Base-by-base conservation (phyloP, 2,329 filamentous ascomycete species). In the Aspergillus uvarum region DNA sequence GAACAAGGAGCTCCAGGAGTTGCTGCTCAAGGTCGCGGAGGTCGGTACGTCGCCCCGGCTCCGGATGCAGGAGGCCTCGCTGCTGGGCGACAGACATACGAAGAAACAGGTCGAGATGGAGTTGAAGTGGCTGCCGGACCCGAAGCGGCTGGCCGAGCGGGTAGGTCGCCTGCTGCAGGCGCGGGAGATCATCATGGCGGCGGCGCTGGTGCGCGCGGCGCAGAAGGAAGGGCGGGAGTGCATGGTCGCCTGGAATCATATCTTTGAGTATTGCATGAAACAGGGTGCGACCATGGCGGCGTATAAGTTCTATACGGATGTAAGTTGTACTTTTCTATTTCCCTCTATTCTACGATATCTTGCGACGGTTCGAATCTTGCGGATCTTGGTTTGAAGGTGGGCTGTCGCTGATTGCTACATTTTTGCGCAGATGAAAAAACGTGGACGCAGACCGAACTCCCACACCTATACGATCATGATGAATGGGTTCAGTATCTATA, bases 251-350 rank as follows among this genome's bases (percentile, higher is more conserved):
- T 99, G 94, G 93, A 98, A 98, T 75, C 85, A 90, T 70, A 76
- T 96, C 49, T 88, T 99, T 59, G 84, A 88, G 59, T 86, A 92
- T 74, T 81, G 86, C 63, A 78, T 97, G 73, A 77, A 82, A 47
- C 80, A 86, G 24, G 80, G 85, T 47, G 82, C 82, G 54, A 75
- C 92, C 35, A 82, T 82, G 61, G 78, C 81, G 21, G 93, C 90
- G 19, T 77, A 96, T 59, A 92, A 90, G 76, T 80, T 92, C n/a
- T 97, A 87, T 79, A 96, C 97, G 74, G 94, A 98, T 75, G 89
- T 90, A 74, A 63, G 81, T 68, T 24, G 26, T 10, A 35, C 49
- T 12, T 49, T 14, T 51, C 44, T 52, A n/a, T n/a, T 24, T 26
- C 44, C 42, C n/a, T 48, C 12, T 50, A 22, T 19, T 47, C 16